Conservation (phyloP, 2,329 filamentous ascomycete genomes). For the Arthrobotrys entomopaga region DNA sequence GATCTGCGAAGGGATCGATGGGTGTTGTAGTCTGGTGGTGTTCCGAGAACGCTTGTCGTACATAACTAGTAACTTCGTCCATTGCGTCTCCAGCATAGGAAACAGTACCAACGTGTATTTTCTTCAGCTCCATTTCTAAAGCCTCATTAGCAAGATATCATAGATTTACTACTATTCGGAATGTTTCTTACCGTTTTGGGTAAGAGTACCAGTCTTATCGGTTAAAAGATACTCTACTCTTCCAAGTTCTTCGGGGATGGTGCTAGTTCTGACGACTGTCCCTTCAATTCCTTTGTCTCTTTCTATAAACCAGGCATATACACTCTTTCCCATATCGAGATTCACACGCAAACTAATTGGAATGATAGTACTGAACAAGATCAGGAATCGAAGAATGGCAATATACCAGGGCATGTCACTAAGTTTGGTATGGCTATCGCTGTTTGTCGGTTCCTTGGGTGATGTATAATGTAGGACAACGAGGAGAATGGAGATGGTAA, state of each 20-base stretch:
- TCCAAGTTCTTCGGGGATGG: slow-evolving; percentile 94
- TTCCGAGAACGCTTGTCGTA: slow-evolving; percentile 81
- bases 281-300: slow-evolving; percentile 87
- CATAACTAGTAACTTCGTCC: slow-evolving; percentile 91
- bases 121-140: slow-evolving; percentile 94
- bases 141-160: slow-evolving; percentile 55
- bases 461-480: slow-evolving; percentile 73
- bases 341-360: slow-evolving; percentile 97
- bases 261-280: slow-evolving; percentile 93
- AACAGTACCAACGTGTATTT: slow-evolving; percentile 96
- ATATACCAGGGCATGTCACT: slow-evolving; percentile 77
- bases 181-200: slow-evolving; percentile 75
- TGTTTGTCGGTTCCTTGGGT: slow-evolving; percentile 41
- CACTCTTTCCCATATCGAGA: slow-evolving; percentile 94
- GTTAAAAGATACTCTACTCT: slow-evolving; percentile 95
- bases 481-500: slow-evolving; percentile 84
- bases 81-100: slow-evolving; percentile 98
- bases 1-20: slow-evolving; percentile 51
- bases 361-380: slow-evolving; percentile 98
- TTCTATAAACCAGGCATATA: slow-evolving; percentile 96
- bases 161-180: slow-evolving; percentile 29
- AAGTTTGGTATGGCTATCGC: slow-evolving; percentile 59
- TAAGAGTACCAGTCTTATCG: slow-evolving; percentile 97
- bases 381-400: slow-evolving; percentile 96
- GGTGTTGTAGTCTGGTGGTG: slow-evolving; percentile 58